Conservation (phyloP, 2,329 filamentous ascomycete species). For the Ophiostoma novo-ulmi region DNA sequence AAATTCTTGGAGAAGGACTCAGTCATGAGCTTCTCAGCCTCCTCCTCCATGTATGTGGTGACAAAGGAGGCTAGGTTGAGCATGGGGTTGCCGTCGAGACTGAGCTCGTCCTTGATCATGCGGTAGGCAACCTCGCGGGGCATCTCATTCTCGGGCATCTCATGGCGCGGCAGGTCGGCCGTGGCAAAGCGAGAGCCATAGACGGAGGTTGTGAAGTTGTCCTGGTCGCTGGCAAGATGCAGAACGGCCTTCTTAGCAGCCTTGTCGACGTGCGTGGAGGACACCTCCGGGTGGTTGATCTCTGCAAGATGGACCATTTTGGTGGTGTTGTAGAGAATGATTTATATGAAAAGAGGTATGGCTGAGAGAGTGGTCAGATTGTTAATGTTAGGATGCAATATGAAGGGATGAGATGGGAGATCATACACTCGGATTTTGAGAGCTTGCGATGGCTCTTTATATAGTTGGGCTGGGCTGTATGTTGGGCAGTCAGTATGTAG, state of each 20-base stretch:
- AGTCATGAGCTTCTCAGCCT: conserved; percentile 92
- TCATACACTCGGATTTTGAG: neutral
- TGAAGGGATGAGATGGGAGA: neutral
- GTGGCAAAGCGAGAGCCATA: conserved; percentile 83
- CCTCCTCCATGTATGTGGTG: conserved; percentile 56
- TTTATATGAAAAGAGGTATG: neutral
- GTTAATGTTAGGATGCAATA: neutral
- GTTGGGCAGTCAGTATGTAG: conserved; percentile 3
- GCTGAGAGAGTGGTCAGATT: neutral
- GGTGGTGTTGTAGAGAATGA: conserved; percentile 11
- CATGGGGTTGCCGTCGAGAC: conserved; percentile 85
- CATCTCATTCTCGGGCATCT: conserved; percentile 90
- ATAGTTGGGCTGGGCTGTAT: conserved; percentile 11
- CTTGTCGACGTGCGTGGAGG: conserved; percentile 33
- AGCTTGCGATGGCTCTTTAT: neutral
- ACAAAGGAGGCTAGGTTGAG: conserved; percentile 50
- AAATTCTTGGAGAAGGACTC: conserved; percentile 94
- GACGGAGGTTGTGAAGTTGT: conserved; percentile 69
- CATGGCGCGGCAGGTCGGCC: conserved; percentile 64
- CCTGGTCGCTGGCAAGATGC: conserved; percentile 47
- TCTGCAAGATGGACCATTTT: conserved; percentile 51
- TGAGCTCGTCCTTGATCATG: conserved; percentile 93
- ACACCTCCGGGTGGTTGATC: conserved; percentile 36
- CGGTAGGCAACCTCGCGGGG: conserved; percentile 88
- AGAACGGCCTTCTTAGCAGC: conserved; percentile 43